Evolutionary conservation across 2,329 filamentous ascomycete species (phyloP), one percentile per base, ranked within the genome.

Genomic region (Cladophialophora psammophila): DNA sequence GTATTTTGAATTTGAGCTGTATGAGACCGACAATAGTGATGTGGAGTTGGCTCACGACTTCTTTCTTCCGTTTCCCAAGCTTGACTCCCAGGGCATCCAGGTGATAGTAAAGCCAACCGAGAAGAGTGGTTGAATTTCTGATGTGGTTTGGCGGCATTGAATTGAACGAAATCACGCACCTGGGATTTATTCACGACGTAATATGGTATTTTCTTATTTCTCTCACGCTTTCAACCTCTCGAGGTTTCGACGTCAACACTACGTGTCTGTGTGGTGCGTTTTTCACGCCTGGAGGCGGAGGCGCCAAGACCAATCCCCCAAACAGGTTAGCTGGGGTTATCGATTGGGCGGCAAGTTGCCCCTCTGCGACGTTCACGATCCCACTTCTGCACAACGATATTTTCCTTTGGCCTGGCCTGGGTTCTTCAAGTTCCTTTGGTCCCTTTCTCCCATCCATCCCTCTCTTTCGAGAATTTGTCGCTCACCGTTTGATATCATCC

Each of bases 21-120:
- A 65, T 50, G 67, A 73, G 55, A 72, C 71, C 8, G 67, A 69
- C 48, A 65, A 63, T 26, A 64, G 55, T 18, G 69, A 72, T 60
- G 68, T 65, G n/a, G 62, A 65, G 32, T 64, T 68, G 8, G 57
- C 60, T 42, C 40, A 64, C 15, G 71, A 72, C 45, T 65, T 65
- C 48, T 72, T 72, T 34, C 67, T 67, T 5, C 67, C 67, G 15
- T 71, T 68, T 15, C 65, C 68, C 18, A 73, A 71, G 48, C 38
- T 74, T 31, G 74, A 74, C 26, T 72, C 69, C 48, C 71, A 74
- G 48, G 74, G 74, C 5, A 69, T 75, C 26, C 68, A 72, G 26
- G 67, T 74, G 13, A 54, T 69, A 40, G 67, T 69, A 5, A 50
- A 50, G 15, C 42, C 42, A 6, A 48, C 2, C 1, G 18, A 18